Percentiles rank a stretch among this genome's conserved stretches.
phyloP scores from a whole-genome alignment of 2,329 filamentous ascomycete species.

The Fusarium nelsonii region DNA sequence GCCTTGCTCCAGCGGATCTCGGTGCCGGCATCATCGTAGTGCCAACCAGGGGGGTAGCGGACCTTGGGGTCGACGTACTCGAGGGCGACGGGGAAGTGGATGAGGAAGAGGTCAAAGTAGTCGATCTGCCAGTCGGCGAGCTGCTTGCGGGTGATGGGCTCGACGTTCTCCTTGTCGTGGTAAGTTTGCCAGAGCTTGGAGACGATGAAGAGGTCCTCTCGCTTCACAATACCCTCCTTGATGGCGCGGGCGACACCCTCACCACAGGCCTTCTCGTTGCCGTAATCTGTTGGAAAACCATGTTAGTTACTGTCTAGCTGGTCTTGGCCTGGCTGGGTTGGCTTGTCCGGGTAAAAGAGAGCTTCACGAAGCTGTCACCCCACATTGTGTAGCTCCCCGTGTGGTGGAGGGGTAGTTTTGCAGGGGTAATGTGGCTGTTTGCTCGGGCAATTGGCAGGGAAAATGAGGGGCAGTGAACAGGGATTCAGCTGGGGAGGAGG shows the following conservation, averaged over 20 bases:
- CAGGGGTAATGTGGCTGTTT: conserved; percentile 47
- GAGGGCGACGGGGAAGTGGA: conserved; percentile 90
- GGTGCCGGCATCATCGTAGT: conserved; percentile 69
- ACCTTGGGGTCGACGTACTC: conserved; percentile 85
- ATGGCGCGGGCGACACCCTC: conserved; percentile 83
- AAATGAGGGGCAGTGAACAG: conserved; percentile 25
- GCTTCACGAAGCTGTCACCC: conserved; percentile 37
- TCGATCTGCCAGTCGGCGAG: conserved; percentile 86
- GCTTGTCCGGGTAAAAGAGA: conserved; percentile 10
- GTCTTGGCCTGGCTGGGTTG: not conserved
- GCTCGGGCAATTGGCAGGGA: conserved; percentile 43
- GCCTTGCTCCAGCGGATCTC: conserved; percentile 75
- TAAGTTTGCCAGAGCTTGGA: conserved; percentile 95
- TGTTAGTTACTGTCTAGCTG: conserved; percentile 16
- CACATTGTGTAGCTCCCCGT: conserved; percentile 27
- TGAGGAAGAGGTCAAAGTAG: conserved; percentile 90
- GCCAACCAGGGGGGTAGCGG: conserved; percentile 85
- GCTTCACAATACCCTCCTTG: conserved; percentile 83
- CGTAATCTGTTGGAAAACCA: conserved; percentile 73
- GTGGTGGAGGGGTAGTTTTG: conserved; percentile 39
- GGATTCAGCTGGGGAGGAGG: conserved; percentile 36
- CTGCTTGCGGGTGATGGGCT: conserved; percentile 80
- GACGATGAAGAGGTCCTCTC: conserved; percentile 90
- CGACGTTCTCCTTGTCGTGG: conserved; percentile 83
- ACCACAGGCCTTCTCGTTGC: conserved; percentile 83